These are phyloP conservation scores for Alternaria rosae DNA, from an alignment of 2,329 filamentous ascomycete species.

Conservation along the genomic window DNA sequence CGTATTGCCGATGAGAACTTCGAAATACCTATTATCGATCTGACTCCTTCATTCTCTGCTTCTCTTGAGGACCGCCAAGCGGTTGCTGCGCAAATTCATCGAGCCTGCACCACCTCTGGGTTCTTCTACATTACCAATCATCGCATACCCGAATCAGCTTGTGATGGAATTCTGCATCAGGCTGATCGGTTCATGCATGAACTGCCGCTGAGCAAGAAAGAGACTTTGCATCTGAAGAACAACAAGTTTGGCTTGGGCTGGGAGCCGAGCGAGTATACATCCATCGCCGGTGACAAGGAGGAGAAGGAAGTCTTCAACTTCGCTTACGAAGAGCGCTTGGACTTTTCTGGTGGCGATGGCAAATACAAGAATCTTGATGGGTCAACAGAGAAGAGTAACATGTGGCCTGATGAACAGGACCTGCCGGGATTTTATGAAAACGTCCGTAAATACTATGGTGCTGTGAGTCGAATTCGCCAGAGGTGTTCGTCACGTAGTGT, in stretches of 20 bases:
- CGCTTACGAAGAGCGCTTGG: conserved; percentile 52
- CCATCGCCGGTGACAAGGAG: conserved; percentile 51
- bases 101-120: conserved; percentile 50
- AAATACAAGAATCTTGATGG: conserved; percentile 53
- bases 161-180: conserved; percentile 45
- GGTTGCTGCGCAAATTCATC: conserved; percentile 50
- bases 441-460: conserved; percentile 50
- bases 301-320: conserved; percentile 55
- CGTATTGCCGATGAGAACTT: conserved; percentile 32
- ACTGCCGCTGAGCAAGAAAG: conserved; percentile 45
- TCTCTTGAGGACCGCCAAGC: conserved; percentile 41
- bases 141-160: conserved; percentile 36
- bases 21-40: conserved; percentile 50
- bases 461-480: conserved; percentile 22
- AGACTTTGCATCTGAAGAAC: conserved; percentile 50
- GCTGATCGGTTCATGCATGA: conserved; percentile 49
- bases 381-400: conserved; percentile 42
- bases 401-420: conserved; percentile 51
- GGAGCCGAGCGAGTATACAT: conserved; percentile 53
- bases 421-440: conserved; percentile 50
- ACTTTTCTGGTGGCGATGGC: conserved; percentile 52
- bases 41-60: conserved; percentile 47
- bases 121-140: conserved; percentile 55
- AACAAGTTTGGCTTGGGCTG: conserved; percentile 52
- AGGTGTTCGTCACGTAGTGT: not conserved